Conservation (phyloP, 257 asterid genomes). For the Nicotiana otophora region DNA sequence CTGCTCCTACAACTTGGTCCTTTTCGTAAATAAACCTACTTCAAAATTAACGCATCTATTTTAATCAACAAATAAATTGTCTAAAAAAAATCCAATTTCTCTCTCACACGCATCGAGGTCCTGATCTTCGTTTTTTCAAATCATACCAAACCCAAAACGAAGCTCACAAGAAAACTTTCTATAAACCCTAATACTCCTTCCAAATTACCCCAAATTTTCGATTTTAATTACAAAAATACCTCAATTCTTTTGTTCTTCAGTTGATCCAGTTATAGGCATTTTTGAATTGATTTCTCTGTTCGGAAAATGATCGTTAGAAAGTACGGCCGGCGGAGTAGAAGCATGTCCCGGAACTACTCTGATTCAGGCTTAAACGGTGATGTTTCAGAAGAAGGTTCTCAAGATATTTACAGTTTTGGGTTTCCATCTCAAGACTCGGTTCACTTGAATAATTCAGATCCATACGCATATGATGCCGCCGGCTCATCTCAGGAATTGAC, state of each 20-base stretch:
- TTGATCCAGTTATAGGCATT: neutral
- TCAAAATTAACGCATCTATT: conserved; percentile 4
- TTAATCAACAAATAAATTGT: conserved; percentile 1
- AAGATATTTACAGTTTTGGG: conserved; percentile 52
- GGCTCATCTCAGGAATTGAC: conserved; percentile 40
- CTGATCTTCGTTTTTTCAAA: conserved; percentile 24
- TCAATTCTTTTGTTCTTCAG: conserved; percentile 2
- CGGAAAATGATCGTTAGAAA: conserved; percentile 42
- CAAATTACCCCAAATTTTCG: neutral
- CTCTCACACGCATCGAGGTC: neutral
- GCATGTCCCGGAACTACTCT: conserved; percentile 39
- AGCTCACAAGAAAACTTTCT: neutral
- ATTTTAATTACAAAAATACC: neutral
- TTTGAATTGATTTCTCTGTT: neutral
- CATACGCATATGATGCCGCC: conserved; percentile 19
- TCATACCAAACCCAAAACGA: neutral
- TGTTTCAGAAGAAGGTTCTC: conserved; percentile 48
- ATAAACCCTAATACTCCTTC: conserved; percentile 12
- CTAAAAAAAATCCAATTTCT: neutral
- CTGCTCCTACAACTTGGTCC: neutral
- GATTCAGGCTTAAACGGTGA: conserved; percentile 38
- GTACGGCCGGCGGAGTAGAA: conserved; percentile 56
- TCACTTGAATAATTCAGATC: conserved; percentile 40
- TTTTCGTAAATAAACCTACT: neutral
- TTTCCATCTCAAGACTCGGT: conserved; percentile 53